phyloP scores from a whole-genome alignment of 805 yeast genomes.

The Starmerella powellii region DNA sequence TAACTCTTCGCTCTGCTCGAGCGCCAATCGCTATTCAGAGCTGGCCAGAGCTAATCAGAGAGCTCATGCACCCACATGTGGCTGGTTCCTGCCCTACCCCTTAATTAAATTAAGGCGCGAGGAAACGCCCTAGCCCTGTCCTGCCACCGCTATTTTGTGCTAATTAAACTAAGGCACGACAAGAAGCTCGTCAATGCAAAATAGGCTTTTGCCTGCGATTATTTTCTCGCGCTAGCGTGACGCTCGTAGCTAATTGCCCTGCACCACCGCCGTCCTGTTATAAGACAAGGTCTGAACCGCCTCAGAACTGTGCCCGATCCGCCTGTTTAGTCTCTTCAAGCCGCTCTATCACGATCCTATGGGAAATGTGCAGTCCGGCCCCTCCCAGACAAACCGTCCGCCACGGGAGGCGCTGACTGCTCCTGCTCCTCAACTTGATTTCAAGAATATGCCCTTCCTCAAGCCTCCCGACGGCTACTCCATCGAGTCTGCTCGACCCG shows the following conservation, averaged over 20 bases:
- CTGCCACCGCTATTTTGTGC: slow-evolving; percentile 8
- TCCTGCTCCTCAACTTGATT: slow-evolving; percentile 7
- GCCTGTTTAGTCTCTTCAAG: no score
- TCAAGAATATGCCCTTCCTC: slow-evolving; percentile 16
- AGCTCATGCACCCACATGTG: no score
- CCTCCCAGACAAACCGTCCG: background rate
- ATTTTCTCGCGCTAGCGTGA: no score
- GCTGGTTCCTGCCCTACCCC: background rate
- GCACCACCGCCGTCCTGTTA: no score
- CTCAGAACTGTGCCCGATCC: no score
- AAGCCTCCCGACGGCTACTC: slow-evolving; percentile 4
- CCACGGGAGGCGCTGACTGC: background rate
- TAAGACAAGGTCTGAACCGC: no score
- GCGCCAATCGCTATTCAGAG: no score
- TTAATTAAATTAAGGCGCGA: background rate
- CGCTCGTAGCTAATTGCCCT: no score
- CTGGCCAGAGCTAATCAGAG: no score
- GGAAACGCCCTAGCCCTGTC: slow-evolving; percentile 1
- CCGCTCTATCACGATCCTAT: no score
- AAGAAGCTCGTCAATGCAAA: background rate
- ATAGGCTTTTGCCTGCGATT: background rate
- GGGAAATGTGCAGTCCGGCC: slow-evolving; percentile 5
- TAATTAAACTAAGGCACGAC: background rate
- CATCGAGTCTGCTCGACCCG: no score
- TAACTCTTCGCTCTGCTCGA: no score